These are phyloP conservation scores for Cryptosporidium sp. DNA, from an alignment of 169 alveolate genomes.

Conservation along the genomic window DNA sequence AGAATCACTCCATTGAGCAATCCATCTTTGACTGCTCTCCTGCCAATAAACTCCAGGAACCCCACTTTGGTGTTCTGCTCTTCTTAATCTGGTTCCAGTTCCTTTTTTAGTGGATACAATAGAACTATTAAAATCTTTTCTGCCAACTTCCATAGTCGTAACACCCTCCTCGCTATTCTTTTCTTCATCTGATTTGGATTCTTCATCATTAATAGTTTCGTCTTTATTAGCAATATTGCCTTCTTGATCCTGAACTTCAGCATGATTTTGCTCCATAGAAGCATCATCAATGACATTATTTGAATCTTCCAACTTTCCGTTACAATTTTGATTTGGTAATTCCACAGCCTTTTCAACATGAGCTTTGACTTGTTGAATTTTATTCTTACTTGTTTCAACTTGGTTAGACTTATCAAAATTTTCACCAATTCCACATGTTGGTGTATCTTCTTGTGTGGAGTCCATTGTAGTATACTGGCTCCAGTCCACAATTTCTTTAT, in stretches of 20 bases:
- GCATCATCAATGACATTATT: neutral
- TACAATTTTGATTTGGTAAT: neutral
- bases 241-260: neutral
- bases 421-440: conserved; percentile 61
- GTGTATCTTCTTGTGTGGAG: conserved; percentile 62
- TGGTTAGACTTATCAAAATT: neutral
- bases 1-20: conserved; percentile 75
- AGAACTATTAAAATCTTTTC: neutral
- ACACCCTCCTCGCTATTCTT: neutral
- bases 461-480: conserved; percentile 51
- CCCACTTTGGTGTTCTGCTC: conserved; percentile 73
- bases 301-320: neutral
- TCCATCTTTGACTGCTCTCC: conserved; percentile 74
- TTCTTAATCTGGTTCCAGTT: conserved; percentile 33
- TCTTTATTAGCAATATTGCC: neutral
- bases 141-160: neutral
- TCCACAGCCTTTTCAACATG: neutral
- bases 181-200: neutral
- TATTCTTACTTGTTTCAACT: neutral
- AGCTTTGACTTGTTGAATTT: neutral
- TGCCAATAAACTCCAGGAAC: conserved; percentile 77
- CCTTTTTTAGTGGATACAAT: conserved; percentile 11
- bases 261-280: neutral
- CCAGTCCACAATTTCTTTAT: conserved; percentile 31
- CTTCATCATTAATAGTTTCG: conserved; percentile 1